Percentiles rank a stretch among this genome's conserved stretches.
Evolutionary conservation across 257 asterid species (phyloP).

Genomic region (Echium plantagineum): DNA sequence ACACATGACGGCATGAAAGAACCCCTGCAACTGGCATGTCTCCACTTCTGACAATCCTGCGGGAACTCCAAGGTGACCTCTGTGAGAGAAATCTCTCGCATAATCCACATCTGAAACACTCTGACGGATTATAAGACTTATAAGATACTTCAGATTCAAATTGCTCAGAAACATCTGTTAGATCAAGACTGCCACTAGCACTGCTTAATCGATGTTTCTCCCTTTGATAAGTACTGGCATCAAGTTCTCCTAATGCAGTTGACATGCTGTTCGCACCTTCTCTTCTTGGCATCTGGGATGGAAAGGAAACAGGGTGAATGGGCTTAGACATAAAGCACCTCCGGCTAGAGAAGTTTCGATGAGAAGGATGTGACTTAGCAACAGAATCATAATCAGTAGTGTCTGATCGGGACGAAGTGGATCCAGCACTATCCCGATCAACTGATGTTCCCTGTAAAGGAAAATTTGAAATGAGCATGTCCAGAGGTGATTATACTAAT

Average conservation of each 20-base stretch:
- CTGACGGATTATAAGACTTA: slow-evolving; percentile 36
- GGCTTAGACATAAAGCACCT: slow-evolving; percentile 90
- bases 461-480: background rate
- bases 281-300: slow-evolving; percentile 40
- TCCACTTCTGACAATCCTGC: slow-evolving; percentile 66
- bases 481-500: background rate
- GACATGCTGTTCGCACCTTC: slow-evolving; percentile 18
- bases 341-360: slow-evolving; percentile 51
- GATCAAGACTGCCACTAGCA: slow-evolving; percentile 65
- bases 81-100: slow-evolving; percentile 88
- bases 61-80: slow-evolving; percentile 89
- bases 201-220: slow-evolving; percentile 54
- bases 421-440: slow-evolving; percentile 65
- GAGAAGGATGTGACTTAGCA: slow-evolving; percentile 53
- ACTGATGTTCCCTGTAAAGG: slow-evolving; percentile 68
- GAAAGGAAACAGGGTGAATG: slow-evolving; percentile 69
- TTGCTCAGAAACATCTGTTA: slow-evolving; percentile 47
- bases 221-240: slow-evolving; percentile 38
- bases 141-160: slow-evolving; percentile 31
- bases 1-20: slow-evolving; percentile 82
- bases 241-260: slow-evolving; percentile 26
- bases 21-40: slow-evolving; percentile 95
- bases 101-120: slow-evolving; percentile 58
- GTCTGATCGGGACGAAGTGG: slow-evolving; percentile 83
- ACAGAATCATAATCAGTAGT: slow-evolving; percentile 68